These are phyloP conservation scores for Teratosphaeriaceae sp. DNA, from an alignment of 2,329 filamentous ascomycete genomes.

Conservation along the genomic window DNA sequence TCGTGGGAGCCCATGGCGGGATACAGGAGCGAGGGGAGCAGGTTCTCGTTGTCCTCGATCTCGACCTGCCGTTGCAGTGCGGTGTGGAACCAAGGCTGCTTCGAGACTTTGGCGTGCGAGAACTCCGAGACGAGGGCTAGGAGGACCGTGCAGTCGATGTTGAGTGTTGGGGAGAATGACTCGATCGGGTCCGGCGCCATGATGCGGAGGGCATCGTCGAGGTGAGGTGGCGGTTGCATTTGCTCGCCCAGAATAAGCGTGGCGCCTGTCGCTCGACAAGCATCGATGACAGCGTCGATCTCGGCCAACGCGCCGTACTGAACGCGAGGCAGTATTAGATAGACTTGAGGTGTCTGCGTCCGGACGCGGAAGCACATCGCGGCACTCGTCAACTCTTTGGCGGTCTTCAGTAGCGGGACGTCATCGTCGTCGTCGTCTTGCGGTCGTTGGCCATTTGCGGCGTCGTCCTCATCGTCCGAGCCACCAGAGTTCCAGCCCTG, in stretches of 20 bases:
- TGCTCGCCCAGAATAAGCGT: constrained; percentile 26
- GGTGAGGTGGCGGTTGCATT: constrained; percentile 7
- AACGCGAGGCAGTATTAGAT: constrained; percentile 56
- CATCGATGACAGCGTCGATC: constrained; percentile 50
- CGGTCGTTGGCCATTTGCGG: constrained; percentile 22
- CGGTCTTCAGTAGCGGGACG: constrained; percentile 55
- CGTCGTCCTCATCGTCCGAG: constrained; percentile 39
- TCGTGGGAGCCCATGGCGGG: constrained; percentile 50
- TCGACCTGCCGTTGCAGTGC: constrained; percentile 60
- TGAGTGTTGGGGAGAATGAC: constrained; percentile 39
- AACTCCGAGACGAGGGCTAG: constrained; percentile 69
- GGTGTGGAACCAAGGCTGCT: constrained; percentile 49
- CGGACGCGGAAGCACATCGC: constrained; percentile 50
- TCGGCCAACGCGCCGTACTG: constrained; percentile 43
- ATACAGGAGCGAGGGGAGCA: constrained; percentile 56
- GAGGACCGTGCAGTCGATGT: constrained; percentile 63
- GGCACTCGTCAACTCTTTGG: constrained; percentile 52
- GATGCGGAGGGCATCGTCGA: constrained; percentile 21
- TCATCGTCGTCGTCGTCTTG: constrained; percentile 46
- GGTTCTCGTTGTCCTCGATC: constrained; percentile 54
- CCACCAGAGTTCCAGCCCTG: constrained; percentile 54
- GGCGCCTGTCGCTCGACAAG: constrained; percentile 48
- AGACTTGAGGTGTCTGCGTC: constrained; percentile 54
- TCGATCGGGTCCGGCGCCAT: constrained; percentile 35
- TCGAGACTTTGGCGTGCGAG: constrained; percentile 49